Conservation (phyloP, 108 stramenopile genomes). For the Thalassiosira profunda region DNA sequence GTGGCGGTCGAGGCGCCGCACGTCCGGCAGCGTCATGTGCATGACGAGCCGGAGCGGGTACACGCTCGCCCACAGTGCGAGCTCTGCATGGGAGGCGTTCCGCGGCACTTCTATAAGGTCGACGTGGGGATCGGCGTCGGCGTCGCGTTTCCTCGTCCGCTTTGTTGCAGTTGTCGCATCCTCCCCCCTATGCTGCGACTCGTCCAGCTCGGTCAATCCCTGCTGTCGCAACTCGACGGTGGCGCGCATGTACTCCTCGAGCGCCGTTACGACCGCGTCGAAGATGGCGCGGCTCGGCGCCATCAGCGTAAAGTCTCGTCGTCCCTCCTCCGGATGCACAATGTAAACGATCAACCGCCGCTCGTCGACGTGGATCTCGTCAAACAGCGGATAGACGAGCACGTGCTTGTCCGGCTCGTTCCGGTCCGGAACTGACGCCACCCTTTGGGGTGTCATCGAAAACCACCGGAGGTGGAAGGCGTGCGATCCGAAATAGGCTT, state of each 20-base stretch:
- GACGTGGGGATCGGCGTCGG: constrained; percentile 46
- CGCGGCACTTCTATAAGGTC: constrained; percentile 57
- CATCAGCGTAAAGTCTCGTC: constrained; percentile 61
- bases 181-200: neutral
- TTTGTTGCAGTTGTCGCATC: too few relatives aligned
- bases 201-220: constrained; percentile 33
- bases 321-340: constrained; percentile 42
- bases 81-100: constrained; percentile 39
- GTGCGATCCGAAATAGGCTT: constrained; percentile 54
- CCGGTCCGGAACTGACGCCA: constrained; percentile 67
- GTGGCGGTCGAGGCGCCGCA: constrained; percentile 55
- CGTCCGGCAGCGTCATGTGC: constrained; percentile 78
- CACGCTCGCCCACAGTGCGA: constrained; percentile 43
- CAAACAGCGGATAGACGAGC: constrained; percentile 61
- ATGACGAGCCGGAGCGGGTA: constrained; percentile 71
- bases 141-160: constrained; percentile 3
- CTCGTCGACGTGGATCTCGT: constrained; percentile 61
- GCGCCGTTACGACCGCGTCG: constrained; percentile 50
- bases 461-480: constrained; percentile 82
- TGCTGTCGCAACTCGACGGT: constrained; percentile 9
- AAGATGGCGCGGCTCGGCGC: constrained; percentile 63
- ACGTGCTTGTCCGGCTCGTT: constrained; percentile 42
- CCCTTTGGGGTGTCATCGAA: constrained; percentile 50
- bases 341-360: constrained; percentile 62
- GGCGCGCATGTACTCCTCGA: constrained; percentile 37